These are phyloP conservation scores for Polyplosphaeria fusca DNA, from an alignment of 495 filamentous ascomycete genomes.

Conservation along the genomic window DNA sequence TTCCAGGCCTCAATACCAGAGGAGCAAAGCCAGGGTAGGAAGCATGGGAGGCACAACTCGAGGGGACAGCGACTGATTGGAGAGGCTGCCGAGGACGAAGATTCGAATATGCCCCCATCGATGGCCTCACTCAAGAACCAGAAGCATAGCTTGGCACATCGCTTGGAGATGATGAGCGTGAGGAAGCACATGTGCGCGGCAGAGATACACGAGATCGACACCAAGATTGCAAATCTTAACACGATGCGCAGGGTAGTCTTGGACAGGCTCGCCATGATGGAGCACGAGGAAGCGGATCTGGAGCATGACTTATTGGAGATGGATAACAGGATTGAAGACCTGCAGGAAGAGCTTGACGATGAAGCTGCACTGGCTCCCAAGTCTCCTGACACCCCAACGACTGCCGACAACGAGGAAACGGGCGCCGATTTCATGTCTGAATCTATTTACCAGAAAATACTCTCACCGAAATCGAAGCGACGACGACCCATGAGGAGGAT, in stretches of 20 bases:
- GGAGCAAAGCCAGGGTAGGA: conserved; percentile 60
- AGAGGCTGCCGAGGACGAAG: conserved; percentile 50
- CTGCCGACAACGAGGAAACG: conserved; percentile 52
- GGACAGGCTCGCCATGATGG: conserved; percentile 82
- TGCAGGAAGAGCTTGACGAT: conserved; percentile 72
- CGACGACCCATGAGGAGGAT: conserved; percentile 64
- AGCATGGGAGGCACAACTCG: conserved; percentile 66
- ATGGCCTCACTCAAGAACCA: conserved; percentile 72
- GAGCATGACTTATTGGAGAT: conserved; percentile 85
- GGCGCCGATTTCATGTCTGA: conserved; percentile 81
- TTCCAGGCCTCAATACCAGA: conserved; percentile 91
- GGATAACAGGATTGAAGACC: conserved; percentile 80
- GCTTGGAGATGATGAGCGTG: conserved; percentile 85
- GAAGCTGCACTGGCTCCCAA: conserved; percentile 54
- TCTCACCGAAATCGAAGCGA: conserved; percentile 58
- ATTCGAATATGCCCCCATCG: conserved; percentile 57
- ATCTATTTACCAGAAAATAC: conserved; percentile 91
- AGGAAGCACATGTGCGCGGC: conserved; percentile 97
- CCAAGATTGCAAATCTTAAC: conserved; percentile 89
- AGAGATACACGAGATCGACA: conserved; percentile 95
- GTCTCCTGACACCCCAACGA: conserved; percentile 45
- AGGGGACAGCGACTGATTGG: conserved; percentile 71
- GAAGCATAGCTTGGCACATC: conserved; percentile 69
- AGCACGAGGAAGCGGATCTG: conserved; percentile 85
- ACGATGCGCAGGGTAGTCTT: conserved; percentile 92